phyloP scores from a whole-genome alignment of 108 stramenopile species.

The Parmales sp. region DNA sequence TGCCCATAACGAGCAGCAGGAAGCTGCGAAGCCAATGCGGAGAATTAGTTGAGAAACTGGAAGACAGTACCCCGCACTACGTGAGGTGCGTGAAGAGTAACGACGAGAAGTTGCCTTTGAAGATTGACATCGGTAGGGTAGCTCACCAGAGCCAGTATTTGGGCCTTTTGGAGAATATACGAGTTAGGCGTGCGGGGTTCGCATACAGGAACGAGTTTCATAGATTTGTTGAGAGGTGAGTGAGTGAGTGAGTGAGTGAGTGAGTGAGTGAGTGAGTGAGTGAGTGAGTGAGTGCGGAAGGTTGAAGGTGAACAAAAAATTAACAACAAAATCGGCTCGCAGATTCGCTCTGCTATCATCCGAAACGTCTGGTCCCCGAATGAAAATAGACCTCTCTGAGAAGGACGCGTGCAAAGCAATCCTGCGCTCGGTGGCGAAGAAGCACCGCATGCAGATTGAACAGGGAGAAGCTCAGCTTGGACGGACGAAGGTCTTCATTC shows the following conservation, averaged over 20 bases:
- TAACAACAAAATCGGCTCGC: not conserved
- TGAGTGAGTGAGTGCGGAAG: not conserved
- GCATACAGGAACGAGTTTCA: slow-evolving; percentile 10
- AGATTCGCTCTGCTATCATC: not conserved
- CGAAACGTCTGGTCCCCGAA: not conserved
- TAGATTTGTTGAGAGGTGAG: slow-evolving; percentile 13
- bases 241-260: not conserved
- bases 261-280: not conserved
- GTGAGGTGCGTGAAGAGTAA: slow-evolving; percentile 98
- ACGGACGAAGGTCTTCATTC: slow-evolving; percentile 10
- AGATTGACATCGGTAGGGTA: slow-evolving; percentile 9
- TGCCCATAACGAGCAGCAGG: not conserved
- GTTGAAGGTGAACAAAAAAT: not conserved
- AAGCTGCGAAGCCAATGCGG: slow-evolving; percentile 19
- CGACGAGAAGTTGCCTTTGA: slow-evolving; percentile 7
- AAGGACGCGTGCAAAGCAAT: not conserved
- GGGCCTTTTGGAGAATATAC: slow-evolving; percentile 27
- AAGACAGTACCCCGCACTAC: slow-evolving; percentile 68
- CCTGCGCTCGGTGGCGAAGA: not conserved
- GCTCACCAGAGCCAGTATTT: slow-evolving; percentile 24
- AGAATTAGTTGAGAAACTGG: not conserved
- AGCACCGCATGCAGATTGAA: not conserved
- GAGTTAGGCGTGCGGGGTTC: slow-evolving; percentile 23
- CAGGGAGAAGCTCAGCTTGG: slow-evolving; percentile 12
- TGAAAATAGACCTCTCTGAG: not conserved